These are phyloP conservation scores for Hypoxylon sp. DNA, from an alignment of 2,329 filamentous ascomycete species.

Conservation along the genomic window DNA sequence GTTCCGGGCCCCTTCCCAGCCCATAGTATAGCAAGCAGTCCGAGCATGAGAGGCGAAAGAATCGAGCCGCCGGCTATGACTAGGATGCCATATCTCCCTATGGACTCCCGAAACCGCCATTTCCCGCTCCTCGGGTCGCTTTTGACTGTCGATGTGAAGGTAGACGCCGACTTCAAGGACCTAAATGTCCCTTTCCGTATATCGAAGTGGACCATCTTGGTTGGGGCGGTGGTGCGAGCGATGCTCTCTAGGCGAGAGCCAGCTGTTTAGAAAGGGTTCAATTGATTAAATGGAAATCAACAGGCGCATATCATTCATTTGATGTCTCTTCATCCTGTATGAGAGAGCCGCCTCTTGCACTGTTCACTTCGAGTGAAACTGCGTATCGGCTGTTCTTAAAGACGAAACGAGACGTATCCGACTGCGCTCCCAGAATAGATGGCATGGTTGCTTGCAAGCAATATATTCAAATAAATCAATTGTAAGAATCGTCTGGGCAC, in stretches of 20 bases:
- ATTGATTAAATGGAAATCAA: background rate
- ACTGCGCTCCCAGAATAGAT: background rate
- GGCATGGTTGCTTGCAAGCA: background rate
- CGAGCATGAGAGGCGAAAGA: slow-evolving; percentile 38
- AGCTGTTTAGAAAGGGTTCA: background rate
- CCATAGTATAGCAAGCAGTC: slow-evolving; percentile 45
- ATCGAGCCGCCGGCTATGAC: slow-evolving; percentile 40
- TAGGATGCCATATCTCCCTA: slow-evolving; percentile 33
- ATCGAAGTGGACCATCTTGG: slow-evolving; percentile 11
- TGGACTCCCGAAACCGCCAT: slow-evolving; percentile 32
- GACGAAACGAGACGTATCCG: background rate
- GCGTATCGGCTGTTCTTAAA: background rate
- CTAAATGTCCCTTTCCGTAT: slow-evolving; percentile 18
- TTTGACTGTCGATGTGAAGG: slow-evolving; percentile 10
- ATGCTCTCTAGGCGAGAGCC: background rate
- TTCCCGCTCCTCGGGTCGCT: slow-evolving; percentile 5
- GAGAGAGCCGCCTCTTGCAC: background rate
- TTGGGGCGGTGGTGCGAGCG: background rate
- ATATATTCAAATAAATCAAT: background rate
- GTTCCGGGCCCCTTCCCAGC: slow-evolving; percentile 33
- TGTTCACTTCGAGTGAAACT: background rate
- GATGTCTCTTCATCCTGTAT: background rate
- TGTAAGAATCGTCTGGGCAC: background rate
- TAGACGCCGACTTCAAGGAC: slow-evolving; percentile 15
- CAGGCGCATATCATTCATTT: background rate